These are phyloP conservation scores for Aureobasidium subglaciale DNA, from an alignment of 2,329 filamentous ascomycete species.

Conservation along the genomic window DNA sequence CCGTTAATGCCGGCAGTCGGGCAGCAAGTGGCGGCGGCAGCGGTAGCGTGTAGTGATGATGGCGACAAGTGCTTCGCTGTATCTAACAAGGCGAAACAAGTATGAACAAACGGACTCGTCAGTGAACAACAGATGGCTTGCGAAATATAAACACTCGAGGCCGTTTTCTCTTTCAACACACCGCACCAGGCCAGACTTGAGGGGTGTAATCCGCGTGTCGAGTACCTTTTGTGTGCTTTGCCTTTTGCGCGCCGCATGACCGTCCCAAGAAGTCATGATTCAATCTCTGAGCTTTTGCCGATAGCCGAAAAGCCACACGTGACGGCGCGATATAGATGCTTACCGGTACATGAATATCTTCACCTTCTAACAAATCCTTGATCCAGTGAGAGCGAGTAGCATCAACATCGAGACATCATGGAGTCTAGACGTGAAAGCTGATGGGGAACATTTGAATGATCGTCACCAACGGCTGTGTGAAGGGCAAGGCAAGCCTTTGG, in stretches of 20 bases:
- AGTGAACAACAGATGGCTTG: background rate
- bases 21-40: conserved; percentile 2
- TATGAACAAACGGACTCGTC: background rate
- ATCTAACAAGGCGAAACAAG: background rate
- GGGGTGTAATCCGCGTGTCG: conserved; percentile 3
- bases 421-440: background rate
- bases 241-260: conserved; percentile 12
- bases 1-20: background rate
- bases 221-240: background rate
- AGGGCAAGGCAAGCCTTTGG: background rate
- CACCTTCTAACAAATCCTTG: background rate
- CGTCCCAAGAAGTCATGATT: background rate
- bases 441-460: background rate
- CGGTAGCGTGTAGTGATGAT: background rate
- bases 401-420: background rate
- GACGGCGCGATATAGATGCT: background rate
- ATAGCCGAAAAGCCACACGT: conserved; percentile 4
- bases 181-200: conserved; percentile 8
- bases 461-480: background rate
- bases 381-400: background rate
- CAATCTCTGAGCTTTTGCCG: background rate
- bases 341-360: background rate
- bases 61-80: conserved; percentile 1
- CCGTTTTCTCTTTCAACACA: background rate
- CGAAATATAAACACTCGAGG: background rate